Percentiles rank a stretch among this genome's conserved stretches.
phyloP scores from a whole-genome alignment of 768 basidiomycete genomes.

The Pleurotus tuber-regium region DNA sequence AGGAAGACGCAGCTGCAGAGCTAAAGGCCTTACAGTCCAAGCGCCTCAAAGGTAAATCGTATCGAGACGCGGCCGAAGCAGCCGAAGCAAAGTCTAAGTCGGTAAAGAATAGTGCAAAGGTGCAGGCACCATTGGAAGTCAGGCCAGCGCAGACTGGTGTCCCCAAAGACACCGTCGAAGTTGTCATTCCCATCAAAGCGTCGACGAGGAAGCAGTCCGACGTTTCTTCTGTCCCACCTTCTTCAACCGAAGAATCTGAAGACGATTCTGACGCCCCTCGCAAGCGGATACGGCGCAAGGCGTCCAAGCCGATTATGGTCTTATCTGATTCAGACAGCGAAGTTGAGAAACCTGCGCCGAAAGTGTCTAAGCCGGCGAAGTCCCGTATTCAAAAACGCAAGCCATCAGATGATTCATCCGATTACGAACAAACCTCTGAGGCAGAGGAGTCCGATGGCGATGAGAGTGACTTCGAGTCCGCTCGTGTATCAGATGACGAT shows the following conservation, averaged over 20 bases:
- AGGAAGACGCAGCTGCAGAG: conserved; percentile 49
- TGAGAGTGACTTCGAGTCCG: conserved; percentile 23
- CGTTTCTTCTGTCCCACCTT: conserved; percentile 14
- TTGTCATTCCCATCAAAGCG: conserved; percentile 44
- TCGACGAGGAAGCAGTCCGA: conserved; percentile 1
- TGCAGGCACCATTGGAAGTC: conserved; percentile 4
- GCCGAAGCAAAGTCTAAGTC: conserved; percentile 21
- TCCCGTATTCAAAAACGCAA: conserved; percentile 17
- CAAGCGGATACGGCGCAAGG: conserved; percentile 38
- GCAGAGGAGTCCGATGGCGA: conserved; percentile 33
- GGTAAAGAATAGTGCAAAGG: conserved; percentile 12
- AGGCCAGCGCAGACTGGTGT: conserved; percentile 15
- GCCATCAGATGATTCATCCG: conserved; percentile 31
- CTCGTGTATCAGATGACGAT: conserved; percentile 33
- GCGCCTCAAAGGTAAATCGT: conserved; percentile 72
- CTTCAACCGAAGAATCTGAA: conserved; percentile 29
- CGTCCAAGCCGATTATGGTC: conserved; percentile 38
- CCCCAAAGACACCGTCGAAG: conserved; percentile 48
- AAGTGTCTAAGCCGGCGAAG: conserved; percentile 14
- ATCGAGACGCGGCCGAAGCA: conserved; percentile 58
- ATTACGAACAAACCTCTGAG: conserved; percentile 38
- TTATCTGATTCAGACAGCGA: conserved; percentile 41
- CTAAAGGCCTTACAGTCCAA: conserved; percentile 48
- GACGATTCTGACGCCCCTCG: conserved; percentile 36
- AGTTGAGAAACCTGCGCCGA: conserved; percentile 22